Evolutionary conservation across 164 flowering plant species (phyloP), one percentile per base, ranked within the genome.

Genomic region (Berberis thunbergii): DNA sequence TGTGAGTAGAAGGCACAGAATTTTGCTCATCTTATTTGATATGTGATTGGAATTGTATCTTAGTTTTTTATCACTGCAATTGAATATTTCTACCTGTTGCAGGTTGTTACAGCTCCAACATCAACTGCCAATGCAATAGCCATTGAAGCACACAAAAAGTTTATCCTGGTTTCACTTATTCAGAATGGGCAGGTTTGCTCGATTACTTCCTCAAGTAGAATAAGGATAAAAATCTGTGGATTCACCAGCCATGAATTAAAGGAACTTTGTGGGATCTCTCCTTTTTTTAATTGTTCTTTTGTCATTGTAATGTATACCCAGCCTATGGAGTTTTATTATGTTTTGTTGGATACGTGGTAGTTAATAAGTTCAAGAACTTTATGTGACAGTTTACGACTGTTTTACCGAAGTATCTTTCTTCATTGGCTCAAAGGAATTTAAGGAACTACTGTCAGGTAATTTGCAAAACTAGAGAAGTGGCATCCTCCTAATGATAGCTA

Each of bases 21-120:
- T 26, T 26, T 7, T 7, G n/a, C 54, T 6, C n/a, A 52, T 52
- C 54, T 52, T 52, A 52, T 52, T 52, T 52, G 54, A 10, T 26
- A 52, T 52, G 12, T 10, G 10, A 38, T 55, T 26, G 26, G 26
- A 26, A n/a, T 6, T 13, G 4, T 56, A 8, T 13, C 8, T 9
- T 4, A 1, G 3, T 57, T 45, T 1, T 7, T 40, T 40, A 9
- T 9, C 7, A 9, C 45, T 57, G 4, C 0, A 10, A 2, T 52
- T 4, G n/a, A 43, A 48, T 57, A 8, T 7, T 44, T 12, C 39
- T 64, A 5, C 26, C 12, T 56, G 3, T 57, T 71, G 45, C 77
- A 95, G 99, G 97, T 86, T 69, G 84, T 88, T 61, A 91, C 97
- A 57, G 91, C 99, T 70, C 97, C 97, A 5, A 89, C 89, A 97